phyloP scores from a whole-genome alignment of 1,284 basidiomycete genomes.

The Rhodotorula sp. region DNA sequence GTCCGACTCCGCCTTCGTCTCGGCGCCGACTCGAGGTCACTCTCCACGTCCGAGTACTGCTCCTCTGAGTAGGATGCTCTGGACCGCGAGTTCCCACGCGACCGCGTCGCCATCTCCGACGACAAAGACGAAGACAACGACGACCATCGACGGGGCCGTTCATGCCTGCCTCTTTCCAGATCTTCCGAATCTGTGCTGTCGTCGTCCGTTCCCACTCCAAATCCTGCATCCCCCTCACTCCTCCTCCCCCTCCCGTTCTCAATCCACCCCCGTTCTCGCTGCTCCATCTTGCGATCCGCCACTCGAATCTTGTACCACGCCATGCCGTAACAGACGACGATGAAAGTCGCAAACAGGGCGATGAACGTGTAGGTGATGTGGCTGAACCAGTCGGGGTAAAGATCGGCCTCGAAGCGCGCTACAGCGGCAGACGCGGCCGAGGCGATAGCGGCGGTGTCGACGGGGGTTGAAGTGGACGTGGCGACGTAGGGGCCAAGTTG shows the following conservation, averaged over 20 bases:
- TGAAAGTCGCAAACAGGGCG: neutral
- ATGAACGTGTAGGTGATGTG: neutral
- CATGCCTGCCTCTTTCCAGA: too few relatives aligned
- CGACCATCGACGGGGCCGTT: too few relatives aligned
- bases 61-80: too few relatives aligned
- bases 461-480: neutral
- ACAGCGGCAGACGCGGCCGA: neutral
- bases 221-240: neutral
- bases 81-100: too few relatives aligned
- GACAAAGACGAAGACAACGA: too few relatives aligned
- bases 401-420: neutral
- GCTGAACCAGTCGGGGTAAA: neutral
- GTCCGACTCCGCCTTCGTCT: too few relatives aligned
- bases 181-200: neutral
- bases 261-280: neutral
- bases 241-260: neutral
- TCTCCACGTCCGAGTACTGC: too few relatives aligned
- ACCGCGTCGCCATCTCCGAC: too few relatives aligned
- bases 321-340: neutral
- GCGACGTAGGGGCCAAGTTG: neutral
- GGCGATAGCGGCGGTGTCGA: neutral
- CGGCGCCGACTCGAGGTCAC: too few relatives aligned
- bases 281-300: neutral
- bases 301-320: neutral
- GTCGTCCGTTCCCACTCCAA: neutral